Evolutionary conservation across 768 basidiomycete genomes (phyloP).

Genomic region (Boletus rubroflammeus): DNA sequence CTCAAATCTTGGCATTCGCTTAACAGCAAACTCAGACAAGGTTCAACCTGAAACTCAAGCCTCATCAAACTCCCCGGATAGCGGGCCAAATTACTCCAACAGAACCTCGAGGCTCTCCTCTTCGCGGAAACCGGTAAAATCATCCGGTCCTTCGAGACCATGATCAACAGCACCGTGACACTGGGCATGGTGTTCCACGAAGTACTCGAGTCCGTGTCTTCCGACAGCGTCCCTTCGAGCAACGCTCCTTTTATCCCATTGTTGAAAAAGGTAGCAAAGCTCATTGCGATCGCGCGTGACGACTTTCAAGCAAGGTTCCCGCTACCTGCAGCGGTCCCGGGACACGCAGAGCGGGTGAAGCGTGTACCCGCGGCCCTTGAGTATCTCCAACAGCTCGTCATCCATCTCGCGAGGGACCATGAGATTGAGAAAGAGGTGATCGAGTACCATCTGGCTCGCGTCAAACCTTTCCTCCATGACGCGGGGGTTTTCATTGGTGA

Average conservation of each 20-base stretch:
- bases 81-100: neutral
- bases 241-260: neutral
- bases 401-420: neutral
- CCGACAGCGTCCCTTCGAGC: neutral
- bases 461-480: constrained; percentile 1
- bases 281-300: neutral
- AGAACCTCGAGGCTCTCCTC: neutral
- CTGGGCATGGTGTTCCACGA: neutral
- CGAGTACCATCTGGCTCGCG: constrained; percentile 1
- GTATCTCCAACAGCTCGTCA: neutral
- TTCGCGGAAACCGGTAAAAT: constrained; percentile 2
- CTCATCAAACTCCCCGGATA: neutral
- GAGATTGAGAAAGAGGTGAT: neutral
- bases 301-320: constrained; percentile 6
- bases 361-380: neutral
- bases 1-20: neutral
- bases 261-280: neutral
- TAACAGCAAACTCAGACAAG: neutral
- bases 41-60: no score
- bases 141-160: constrained; percentile 1
- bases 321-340: constrained; percentile 4
- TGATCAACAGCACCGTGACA: neutral
- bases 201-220: neutral
- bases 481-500: constrained; percentile 10
- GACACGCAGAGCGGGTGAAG: constrained; percentile 6